A percentile compares a stretch with the other conserved stretches of the same genome.
Evolutionary conservation across 2,329 filamentous ascomycete genomes (phyloP).

Genomic region (Aspergillus cejpii): DNA sequence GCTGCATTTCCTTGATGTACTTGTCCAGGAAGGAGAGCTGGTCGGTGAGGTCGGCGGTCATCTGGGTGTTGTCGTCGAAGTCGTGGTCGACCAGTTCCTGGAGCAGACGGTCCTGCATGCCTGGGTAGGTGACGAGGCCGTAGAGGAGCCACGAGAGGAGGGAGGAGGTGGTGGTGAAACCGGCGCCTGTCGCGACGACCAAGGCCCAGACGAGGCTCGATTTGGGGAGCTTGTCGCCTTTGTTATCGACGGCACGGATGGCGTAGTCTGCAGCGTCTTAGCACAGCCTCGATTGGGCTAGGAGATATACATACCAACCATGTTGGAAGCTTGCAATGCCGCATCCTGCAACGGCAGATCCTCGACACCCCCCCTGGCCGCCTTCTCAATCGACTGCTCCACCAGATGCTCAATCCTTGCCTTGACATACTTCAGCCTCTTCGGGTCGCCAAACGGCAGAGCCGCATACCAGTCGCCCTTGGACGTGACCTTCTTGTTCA

Average conservation of each 20-base stretch:
- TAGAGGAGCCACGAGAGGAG: constrained; percentile 55
- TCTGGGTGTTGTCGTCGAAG: constrained; percentile 40
- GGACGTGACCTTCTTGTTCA: constrained; percentile 55
- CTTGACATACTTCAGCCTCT: constrained; percentile 30
- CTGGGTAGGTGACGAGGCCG: constrained; percentile 47
- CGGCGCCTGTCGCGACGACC: constrained; percentile 50
- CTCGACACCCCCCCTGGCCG: constrained; percentile 18
- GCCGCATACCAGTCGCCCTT: constrained; percentile 51
- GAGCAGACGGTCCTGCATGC: constrained; percentile 51
- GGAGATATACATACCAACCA: constrained; percentile 39
- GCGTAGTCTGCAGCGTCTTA: constrained; percentile 43
- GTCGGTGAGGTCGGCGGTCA: constrained; percentile 45
- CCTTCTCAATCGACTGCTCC: constrained; percentile 18
- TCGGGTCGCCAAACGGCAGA: constrained; percentile 54
- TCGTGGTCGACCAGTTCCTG: constrained; percentile 51
- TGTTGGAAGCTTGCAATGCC: constrained; percentile 36
- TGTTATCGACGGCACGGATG: constrained; percentile 47
- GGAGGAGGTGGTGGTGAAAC: constrained; percentile 54
- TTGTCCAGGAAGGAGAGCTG: constrained; percentile 42
- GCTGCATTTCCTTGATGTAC: constrained; percentile 54
- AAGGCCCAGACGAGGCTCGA: constrained; percentile 37
- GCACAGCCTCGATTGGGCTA: not conserved
- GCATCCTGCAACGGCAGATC: constrained; percentile 40
- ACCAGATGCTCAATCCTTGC: constrained; percentile 18
- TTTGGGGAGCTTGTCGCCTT: constrained; percentile 49